Percentiles rank a stretch among this genome's conserved stretches.
Evolutionary conservation across 1,284 basidiomycete species (phyloP).

Genomic region (Ganoderma resinaceum): DNA sequence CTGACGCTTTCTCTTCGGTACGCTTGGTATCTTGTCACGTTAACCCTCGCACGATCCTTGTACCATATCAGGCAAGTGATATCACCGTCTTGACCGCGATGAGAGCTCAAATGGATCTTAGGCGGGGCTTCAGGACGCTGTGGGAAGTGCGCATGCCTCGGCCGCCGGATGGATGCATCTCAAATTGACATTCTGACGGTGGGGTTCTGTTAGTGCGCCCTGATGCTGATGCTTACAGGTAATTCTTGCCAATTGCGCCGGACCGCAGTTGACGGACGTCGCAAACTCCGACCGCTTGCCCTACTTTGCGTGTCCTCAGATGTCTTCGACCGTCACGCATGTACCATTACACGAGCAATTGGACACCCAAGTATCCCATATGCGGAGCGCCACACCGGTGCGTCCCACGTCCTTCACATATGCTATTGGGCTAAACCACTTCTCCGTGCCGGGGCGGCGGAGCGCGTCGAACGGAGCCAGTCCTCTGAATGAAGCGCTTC

Average conservation of each 20-base stretch:
- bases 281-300: background rate
- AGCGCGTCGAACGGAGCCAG: background rate
- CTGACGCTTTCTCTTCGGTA: background rate
- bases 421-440: background rate
- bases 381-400: background rate
- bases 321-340: background rate
- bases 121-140: background rate
- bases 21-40: background rate
- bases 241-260: background rate
- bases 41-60: background rate
- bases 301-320: background rate
- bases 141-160: background rate
- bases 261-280: background rate
- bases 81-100: background rate
- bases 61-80: background rate
- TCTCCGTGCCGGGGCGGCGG: slow-evolving; percentile 2
- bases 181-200: background rate
- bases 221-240: background rate
- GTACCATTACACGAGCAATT: background rate
- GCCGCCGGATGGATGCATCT: background rate
- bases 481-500: background rate
- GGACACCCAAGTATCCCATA: background rate
- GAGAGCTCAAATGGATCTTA: background rate
- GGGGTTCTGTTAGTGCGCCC: background rate
- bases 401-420: background rate